Evolutionary conservation across 2,329 filamentous ascomycete species (phyloP).

Genomic region (Xylariaceae sp.): DNA sequence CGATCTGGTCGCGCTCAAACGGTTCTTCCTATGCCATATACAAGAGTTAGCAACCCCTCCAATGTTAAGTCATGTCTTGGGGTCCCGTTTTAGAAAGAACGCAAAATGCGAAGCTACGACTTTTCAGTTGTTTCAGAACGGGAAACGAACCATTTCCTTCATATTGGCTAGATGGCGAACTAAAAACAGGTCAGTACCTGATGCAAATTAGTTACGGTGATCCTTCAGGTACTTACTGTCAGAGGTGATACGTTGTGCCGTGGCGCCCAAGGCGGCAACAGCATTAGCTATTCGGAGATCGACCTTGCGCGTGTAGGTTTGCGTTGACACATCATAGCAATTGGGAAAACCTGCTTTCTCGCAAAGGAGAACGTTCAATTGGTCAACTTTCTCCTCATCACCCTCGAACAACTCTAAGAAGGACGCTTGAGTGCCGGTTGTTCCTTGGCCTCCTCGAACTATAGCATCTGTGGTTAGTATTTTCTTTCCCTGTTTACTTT

Average conservation of each 20-base stretch:
- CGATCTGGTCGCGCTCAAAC: conserved; percentile 71
- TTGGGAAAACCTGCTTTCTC: conserved; percentile 58
- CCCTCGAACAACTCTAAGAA: conserved; percentile 61
- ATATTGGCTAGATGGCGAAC: conserved; percentile 71
- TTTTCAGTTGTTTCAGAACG: background rate
- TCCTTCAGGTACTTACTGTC: conserved; percentile 3
- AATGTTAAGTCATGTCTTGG: too few relatives aligned
- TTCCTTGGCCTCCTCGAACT: conserved; percentile 59
- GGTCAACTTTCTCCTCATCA: conserved; percentile 52
- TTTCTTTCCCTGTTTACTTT: background rate
- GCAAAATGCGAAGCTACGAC: background rate
- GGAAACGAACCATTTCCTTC: conserved; percentile 65
- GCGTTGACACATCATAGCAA: conserved; percentile 10
- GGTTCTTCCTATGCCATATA: conserved; percentile 48
- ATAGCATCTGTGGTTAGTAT: background rate
- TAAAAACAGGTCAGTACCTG: conserved; percentile 1
- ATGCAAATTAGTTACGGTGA: background rate
- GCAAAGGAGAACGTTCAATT: conserved; percentile 59
- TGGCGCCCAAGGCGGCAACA: conserved; percentile 77
- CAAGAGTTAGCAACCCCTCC: too few relatives aligned
- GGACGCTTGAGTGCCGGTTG: conserved; percentile 75
- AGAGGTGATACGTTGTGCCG: conserved; percentile 38
- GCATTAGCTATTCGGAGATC: conserved; percentile 81
- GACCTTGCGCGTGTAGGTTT: conserved; percentile 68
- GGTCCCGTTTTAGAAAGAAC: too few relatives aligned